Conservation (phyloP, 1,284 basidiomycete genomes). For the Cutaneotrichosporon sp. region DNA sequence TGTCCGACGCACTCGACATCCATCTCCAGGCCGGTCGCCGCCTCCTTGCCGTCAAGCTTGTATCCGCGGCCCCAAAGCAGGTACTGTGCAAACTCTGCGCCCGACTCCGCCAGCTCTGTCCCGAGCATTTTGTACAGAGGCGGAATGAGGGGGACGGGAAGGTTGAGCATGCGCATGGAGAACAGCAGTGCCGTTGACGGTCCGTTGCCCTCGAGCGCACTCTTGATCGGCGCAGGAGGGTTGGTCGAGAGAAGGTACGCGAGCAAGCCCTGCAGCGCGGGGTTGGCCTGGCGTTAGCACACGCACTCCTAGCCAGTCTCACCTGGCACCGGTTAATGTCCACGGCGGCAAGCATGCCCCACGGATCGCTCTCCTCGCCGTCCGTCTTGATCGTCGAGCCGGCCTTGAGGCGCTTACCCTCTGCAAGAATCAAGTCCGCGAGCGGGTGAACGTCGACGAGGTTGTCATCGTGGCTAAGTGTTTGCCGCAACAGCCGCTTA, state of each 20-base stretch:
- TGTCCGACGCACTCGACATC: conserved; percentile 23
- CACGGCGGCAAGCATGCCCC: conserved; percentile 72
- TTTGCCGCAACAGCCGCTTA: conserved; percentile 71
- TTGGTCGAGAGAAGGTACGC: conserved; percentile 58
- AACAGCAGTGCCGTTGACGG: conserved; percentile 62
- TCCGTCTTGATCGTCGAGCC: conserved; percentile 92
- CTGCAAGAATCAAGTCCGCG: conserved; percentile 64
- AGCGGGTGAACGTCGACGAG: conserved; percentile 64
- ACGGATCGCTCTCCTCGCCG: conserved; percentile 80
- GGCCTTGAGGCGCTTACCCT: conserved; percentile 51
- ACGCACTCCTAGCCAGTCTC: conserved; percentile 19
- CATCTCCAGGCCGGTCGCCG: conserved; percentile 40
- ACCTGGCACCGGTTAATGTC: conserved; percentile 75
- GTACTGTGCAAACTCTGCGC: conserved; percentile 36
- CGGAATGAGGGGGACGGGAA: conserved; percentile 82
- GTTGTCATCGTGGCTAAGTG: conserved; percentile 75
- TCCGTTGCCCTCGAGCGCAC: conserved; percentile 22
- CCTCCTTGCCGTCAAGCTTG: conserved; percentile 41
- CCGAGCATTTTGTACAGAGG: conserved; percentile 83
- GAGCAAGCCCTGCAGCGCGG: conserved; percentile 64
- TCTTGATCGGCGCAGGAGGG: conserved; percentile 47
- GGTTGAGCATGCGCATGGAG: conserved; percentile 81
- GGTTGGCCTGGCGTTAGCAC: conserved; percentile 55
- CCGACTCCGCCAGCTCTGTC: conserved; percentile 68
- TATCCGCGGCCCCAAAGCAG: conserved; percentile 47